Evolutionary conservation across 805 yeast genomes (phyloP).

Genomic region (Pichia pseudocactophila): DNA sequence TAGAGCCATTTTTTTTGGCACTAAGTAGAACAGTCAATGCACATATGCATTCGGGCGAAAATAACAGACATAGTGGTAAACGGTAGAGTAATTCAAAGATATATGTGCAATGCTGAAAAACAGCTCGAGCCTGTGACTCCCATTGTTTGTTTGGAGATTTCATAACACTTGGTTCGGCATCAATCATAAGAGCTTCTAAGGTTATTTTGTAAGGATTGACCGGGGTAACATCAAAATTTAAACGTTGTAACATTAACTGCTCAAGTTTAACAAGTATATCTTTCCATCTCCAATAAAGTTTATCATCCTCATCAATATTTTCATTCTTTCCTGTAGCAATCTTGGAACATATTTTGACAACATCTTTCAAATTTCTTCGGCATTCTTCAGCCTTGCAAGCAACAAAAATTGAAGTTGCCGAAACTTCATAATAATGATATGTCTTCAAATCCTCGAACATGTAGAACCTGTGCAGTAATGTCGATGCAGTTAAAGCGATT

Average conservation of each 20-base stretch:
- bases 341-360: conserved; percentile 40
- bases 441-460: conserved; percentile 34
- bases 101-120: conserved; percentile 20
- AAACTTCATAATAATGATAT: conserved; percentile 42
- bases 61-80: conserved; percentile 23
- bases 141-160: conserved; percentile 11
- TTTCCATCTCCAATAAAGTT: conserved; percentile 44
- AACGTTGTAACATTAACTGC: conserved; percentile 34
- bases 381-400: conserved; percentile 49
- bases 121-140: conserved; percentile 10
- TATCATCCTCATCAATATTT: conserved; percentile 35
- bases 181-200: conserved; percentile 18
- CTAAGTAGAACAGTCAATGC: conserved; percentile 20
- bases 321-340: conserved; percentile 35
- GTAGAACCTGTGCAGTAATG: conserved; percentile 43
- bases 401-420: conserved; percentile 41
- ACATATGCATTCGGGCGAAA: conserved; percentile 18
- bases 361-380: conserved; percentile 37
- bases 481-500: conserved; percentile 40
- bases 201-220: conserved; percentile 31
- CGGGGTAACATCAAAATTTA: conserved; percentile 40
- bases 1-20: conserved; percentile 14
- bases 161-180: conserved; percentile 10
- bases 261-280: conserved; percentile 38
- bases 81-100: conserved; percentile 23